These are phyloP conservation scores for Casuarina cunninghamiana DNA, from an alignment of 306 rosid species.

Conservation along the genomic window DNA sequence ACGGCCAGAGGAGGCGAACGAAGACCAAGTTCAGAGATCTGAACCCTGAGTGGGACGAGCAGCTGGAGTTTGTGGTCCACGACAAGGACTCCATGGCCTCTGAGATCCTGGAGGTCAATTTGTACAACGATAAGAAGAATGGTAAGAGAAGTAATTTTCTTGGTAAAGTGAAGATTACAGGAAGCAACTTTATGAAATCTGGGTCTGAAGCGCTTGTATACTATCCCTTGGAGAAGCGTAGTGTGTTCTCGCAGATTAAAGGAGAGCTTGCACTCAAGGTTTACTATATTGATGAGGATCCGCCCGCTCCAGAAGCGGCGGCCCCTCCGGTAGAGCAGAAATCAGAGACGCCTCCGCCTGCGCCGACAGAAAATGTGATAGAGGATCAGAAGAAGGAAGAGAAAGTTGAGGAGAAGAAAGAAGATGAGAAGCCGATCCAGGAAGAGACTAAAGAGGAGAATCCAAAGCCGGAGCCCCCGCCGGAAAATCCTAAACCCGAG, in stretches of 20 bases:
- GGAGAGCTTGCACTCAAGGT: conserved; percentile 77
- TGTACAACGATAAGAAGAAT: conserved; percentile 73
- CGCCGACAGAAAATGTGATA: conserved; percentile 23
- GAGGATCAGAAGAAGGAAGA: conserved; percentile 33
- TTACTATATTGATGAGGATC: conserved; percentile 60
- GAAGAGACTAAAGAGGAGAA: conserved; percentile 32
- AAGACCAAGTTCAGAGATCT: conserved; percentile 75
- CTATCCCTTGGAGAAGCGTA: conserved; percentile 84
- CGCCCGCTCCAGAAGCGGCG: conserved; percentile 31
- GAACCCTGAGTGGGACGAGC: conserved; percentile 92
- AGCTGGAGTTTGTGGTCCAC: conserved; percentile 60
- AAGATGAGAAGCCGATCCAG: conserved; percentile 20
- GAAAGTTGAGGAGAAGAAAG: conserved; percentile 31
- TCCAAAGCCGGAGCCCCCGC: background rate
- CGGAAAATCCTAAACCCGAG: conserved; percentile 16
- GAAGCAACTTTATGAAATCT: conserved; percentile 43
- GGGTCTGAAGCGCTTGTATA: conserved; percentile 53
- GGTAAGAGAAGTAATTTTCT: conserved; percentile 76
- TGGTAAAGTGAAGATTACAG: conserved; percentile 76
- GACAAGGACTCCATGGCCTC: conserved; percentile 55
- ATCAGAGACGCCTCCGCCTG: background rate
- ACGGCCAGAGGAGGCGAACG: conserved; percentile 79
- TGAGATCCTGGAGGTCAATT: conserved; percentile 62
- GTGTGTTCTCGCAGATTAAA: conserved; percentile 85
- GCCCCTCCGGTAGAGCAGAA: conserved; percentile 26